Conservation (phyloP, 805 yeast species). For the Jamesozyma spencerorum region DNA sequence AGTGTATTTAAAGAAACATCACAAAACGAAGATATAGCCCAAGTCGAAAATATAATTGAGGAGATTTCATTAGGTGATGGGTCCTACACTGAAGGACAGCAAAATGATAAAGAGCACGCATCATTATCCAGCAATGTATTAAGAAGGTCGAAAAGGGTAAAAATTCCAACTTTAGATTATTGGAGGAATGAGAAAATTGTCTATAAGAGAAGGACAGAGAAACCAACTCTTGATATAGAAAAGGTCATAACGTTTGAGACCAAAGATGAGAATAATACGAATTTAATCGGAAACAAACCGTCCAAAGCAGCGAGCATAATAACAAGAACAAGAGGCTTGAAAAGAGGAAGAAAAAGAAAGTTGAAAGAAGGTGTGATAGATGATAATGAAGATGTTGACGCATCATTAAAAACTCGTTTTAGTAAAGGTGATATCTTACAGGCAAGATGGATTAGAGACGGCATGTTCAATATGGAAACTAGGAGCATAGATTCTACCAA, state of each 20-base stretch:
- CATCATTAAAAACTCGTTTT: background rate
- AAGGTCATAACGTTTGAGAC: constrained; percentile 42
- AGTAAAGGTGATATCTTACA: background rate
- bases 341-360: constrained; percentile 10
- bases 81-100: too few species aligned
- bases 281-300: too few species aligned
- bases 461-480: constrained; percentile 23
- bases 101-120: too few species aligned
- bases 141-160: constrained; percentile 58
- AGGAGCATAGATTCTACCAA: constrained; percentile 10
- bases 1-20: too few species aligned
- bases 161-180: constrained; percentile 63
- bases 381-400: background rate
- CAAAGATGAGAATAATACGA: constrained; percentile 23
- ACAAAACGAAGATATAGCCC: too few species aligned
- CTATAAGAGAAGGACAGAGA: constrained; percentile 36
- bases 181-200: constrained; percentile 79
- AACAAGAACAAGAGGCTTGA: background rate
- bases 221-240: constrained; percentile 47
- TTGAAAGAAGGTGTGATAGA: too few species aligned
- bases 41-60: background rate
- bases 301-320: constrained; percentile 14
- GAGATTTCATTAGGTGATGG: background rate
- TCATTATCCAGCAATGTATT: constrained; percentile 9
- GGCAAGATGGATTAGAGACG: constrained; percentile 24